Conservation (phyloP, 2,329 filamentous ascomycete species). For the Daldinia sp. region DNA sequence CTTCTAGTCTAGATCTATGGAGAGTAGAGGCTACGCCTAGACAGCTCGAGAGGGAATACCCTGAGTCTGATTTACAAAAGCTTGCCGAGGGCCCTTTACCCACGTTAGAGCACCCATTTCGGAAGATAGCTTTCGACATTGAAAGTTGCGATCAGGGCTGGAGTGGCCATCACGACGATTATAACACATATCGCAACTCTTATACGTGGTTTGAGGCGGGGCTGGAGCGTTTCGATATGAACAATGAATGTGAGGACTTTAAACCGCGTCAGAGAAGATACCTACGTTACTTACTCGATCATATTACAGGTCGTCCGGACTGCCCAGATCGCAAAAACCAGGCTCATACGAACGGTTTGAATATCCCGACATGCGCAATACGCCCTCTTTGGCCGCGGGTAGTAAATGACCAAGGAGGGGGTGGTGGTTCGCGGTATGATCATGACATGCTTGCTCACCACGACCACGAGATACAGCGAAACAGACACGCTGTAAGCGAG, state of each 20-base stretch:
- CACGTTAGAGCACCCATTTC: conserved; percentile 58
- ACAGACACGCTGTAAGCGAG: conserved; percentile 50
- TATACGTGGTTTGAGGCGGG: conserved; percentile 73
- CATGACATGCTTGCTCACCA: conserved; percentile 49
- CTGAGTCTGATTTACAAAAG: conserved; percentile 45
- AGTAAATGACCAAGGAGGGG: conserved; percentile 9
- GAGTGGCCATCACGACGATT: conserved; percentile 47
- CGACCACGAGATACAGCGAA: conserved; percentile 58
- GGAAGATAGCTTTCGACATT: conserved; percentile 69
- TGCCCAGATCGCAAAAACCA: conserved; percentile 28
- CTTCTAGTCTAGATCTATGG: conserved; percentile 39
- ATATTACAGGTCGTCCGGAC: conserved; percentile 21
- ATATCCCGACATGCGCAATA: conserved; percentile 42
- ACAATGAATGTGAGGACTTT: conserved; percentile 38
- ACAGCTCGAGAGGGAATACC: conserved; percentile 44
- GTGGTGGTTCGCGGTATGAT: conserved; percentile 45
- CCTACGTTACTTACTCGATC: conserved; percentile 18
- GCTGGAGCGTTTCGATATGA: conserved; percentile 61
- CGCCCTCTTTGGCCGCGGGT: conserved; percentile 44
- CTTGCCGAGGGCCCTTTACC: conserved; percentile 53
- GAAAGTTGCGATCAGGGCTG: conserved; percentile 67
- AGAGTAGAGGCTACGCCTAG: conserved; percentile 32
- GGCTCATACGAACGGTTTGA: conserved; percentile 2
- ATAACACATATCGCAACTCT: conserved; percentile 56
- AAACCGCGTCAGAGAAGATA: background rate